Base-by-base conservation (phyloP, 1,284 basidiomycete species). In the Xerocomus amazonicus region DNA sequence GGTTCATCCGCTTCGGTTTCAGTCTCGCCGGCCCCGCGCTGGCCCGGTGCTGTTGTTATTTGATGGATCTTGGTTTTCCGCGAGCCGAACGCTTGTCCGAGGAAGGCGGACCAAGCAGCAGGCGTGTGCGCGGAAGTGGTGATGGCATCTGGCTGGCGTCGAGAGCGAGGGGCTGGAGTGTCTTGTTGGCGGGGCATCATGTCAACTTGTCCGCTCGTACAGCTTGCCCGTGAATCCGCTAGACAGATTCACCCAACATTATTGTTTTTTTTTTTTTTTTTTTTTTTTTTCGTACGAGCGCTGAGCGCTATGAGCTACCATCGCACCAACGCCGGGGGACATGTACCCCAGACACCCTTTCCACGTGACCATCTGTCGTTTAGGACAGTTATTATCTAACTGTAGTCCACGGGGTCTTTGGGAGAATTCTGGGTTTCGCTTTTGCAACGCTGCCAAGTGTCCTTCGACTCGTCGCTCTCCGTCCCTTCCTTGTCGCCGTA, bases 1-100 rank as follows among this genome's bases (percentile, higher is more conserved):
- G 81, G 79, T 59, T 88, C 86, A 57, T 88, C 87, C 12, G 78
- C 72, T 61, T 89, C 87, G 0, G 87, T 88, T 61, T 89, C 87
- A 0, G 87, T 88, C 68, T 88, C 87, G 1, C 84, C 86, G 27
- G 83, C 83, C 54, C 85, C 80, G 32, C 70, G 62, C 46, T 73
- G 70, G 3, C 78, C 83, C n/a, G 78, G 78, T 0, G 78, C 72
- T 0, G 85, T 87, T 12, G 77, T 83, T 55, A 87, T 87, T 39
- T 68, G 68, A 3, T 51, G 43, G 26, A 45, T 52, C 52, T 60
- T 68, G 33, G 62, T 47, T 9, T 47, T 67, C 29, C 66, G 60
- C 56, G 51, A 56, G n/a, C 54, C 53, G 9, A 66, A 27, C 3
- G 63, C 54, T 33, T 57, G 53, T 19, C 62, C 66, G 53, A 69